These are phyloP conservation scores for Clavispora vitiphila DNA, from an alignment of 805 yeast species.

Conservation along the genomic window DNA sequence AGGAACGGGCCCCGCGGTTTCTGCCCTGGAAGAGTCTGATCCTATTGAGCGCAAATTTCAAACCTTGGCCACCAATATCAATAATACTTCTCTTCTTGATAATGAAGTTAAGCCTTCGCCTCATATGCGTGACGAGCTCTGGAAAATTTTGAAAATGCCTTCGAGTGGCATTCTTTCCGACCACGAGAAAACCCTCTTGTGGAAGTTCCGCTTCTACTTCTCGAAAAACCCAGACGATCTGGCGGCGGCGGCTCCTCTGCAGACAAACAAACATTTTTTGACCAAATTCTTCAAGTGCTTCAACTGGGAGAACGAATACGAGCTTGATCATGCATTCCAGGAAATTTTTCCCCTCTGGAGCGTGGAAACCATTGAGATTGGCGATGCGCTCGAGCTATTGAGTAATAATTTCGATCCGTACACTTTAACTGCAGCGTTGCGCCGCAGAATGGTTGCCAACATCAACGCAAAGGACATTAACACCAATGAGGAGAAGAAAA, in stretches of 20 bases:
- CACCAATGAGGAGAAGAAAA: conserved; percentile 24
- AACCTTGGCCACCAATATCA: conserved; percentile 70
- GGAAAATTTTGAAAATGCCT: conserved; percentile 65
- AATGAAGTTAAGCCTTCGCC: conserved; percentile 87
- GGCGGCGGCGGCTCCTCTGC: conserved; percentile 36
- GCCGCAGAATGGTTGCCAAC: conserved; percentile 10
- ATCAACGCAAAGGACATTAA: conserved; percentile 11
- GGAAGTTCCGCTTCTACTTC: conserved; percentile 84
- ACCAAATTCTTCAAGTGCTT: conserved; percentile 84
- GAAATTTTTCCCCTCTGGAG: conserved; percentile 62
- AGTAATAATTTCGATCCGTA: conserved; percentile 68
- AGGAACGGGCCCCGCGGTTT: neutral
- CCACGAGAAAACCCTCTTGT: conserved; percentile 77
- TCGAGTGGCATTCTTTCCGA: conserved; percentile 79
- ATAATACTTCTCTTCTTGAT: conserved; percentile 71
- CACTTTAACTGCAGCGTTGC: conserved; percentile 18
- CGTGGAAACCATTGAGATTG: conserved; percentile 70
- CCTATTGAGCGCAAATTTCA: conserved; percentile 88
- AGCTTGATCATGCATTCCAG: conserved; percentile 67
- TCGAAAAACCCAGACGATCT: conserved; percentile 26
- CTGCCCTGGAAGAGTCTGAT: conserved; percentile 34
- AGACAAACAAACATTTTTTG: conserved; percentile 45
- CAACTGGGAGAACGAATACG: conserved; percentile 81
- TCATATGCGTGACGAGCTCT: conserved; percentile 68
- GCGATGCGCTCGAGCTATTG: conserved; percentile 79